These are phyloP conservation scores for Aspergillus quadrilineatus DNA, from an alignment of 2,329 filamentous ascomycete genomes.

Conservation along the genomic window DNA sequence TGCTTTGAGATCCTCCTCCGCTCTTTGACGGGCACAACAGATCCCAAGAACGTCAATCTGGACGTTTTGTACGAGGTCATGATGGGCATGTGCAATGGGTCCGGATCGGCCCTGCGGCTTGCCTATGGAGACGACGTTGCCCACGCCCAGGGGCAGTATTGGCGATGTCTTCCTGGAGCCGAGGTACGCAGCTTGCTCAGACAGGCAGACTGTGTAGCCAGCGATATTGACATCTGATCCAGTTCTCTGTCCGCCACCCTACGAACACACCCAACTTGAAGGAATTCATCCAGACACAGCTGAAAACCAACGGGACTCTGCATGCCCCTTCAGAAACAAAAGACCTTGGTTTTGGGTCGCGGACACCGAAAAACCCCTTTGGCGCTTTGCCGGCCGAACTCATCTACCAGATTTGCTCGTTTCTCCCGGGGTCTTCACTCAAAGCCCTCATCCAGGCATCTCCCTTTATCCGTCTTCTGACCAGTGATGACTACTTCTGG, in stretches of 20 bases:
- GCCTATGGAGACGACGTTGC: constrained; percentile 20
- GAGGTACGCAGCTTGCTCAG: constrained; percentile 12
- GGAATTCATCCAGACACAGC: constrained; percentile 8
- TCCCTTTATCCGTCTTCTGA: constrained; percentile 18
- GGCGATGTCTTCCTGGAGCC: constrained; percentile 23
- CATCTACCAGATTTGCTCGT: constrained; percentile 21
- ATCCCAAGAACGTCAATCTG: constrained; percentile 16
- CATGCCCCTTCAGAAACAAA: constrained; percentile 2
- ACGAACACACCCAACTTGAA: constrained; percentile 13
- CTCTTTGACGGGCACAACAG: constrained; percentile 17
- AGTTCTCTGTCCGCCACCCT: constrained; percentile 23
- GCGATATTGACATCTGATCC: neutral
- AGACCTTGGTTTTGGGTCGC: constrained; percentile 10
- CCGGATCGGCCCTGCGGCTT: constrained; percentile 17
- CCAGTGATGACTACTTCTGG: constrained; percentile 24
- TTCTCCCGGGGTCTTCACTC: constrained; percentile 18
- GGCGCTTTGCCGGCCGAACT: constrained; percentile 20
- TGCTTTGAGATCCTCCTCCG: constrained; percentile 24
- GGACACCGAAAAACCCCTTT: constrained; percentile 19
- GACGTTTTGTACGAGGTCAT: constrained; percentile 20
- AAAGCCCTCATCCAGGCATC: constrained; percentile 21
- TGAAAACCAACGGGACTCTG: constrained; percentile 11
- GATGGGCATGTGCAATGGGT: constrained; percentile 16
- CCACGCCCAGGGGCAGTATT: constrained; percentile 24
- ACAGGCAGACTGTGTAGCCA: neutral